Evolutionary conservation across 805 yeast species (phyloP).

Genomic region (Blastobotrys peoriensis): DNA sequence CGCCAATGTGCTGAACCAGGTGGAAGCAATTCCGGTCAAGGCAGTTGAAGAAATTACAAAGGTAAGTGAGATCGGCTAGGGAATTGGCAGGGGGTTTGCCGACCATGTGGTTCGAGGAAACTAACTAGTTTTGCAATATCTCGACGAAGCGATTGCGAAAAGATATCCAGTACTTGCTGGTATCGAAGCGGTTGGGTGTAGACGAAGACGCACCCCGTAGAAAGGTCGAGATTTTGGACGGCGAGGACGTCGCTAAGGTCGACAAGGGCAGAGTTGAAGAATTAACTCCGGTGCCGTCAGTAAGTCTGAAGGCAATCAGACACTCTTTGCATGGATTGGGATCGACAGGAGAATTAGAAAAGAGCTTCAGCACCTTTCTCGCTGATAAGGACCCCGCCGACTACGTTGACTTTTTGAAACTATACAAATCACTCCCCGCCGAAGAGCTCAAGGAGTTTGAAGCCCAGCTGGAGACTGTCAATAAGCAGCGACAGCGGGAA

Average conservation of each 20-base stretch:
- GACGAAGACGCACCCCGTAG: background rate
- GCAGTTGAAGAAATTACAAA: conserved; percentile 33
- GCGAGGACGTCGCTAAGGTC: conserved; percentile 27
- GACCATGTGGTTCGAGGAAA: no score
- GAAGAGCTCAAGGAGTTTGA: conserved; percentile 49
- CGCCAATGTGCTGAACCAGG: conserved; percentile 37
- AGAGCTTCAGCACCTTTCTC: conserved; percentile 28
- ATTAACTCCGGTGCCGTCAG: conserved; percentile 63
- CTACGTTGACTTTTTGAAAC: conserved; percentile 57
- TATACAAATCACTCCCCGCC: conserved; percentile 50
- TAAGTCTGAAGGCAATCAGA: conserved; percentile 72
- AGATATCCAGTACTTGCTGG: background rate
- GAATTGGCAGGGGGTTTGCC: background rate
- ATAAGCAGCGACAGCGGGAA: conserved; percentile 67
- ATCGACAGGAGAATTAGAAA: conserved; percentile 23
- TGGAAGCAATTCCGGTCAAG: conserved; percentile 49
- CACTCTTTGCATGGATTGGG: conserved; percentile 57
- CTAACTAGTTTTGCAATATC: conserved; percentile 1
- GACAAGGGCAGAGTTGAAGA: conserved; percentile 49
- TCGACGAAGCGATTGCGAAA: background rate
- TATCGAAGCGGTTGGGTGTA: background rate
- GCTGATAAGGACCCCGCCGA: conserved; percentile 31
- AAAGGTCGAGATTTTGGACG: no score
- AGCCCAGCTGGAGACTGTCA: conserved; percentile 58
- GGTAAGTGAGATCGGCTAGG: conserved; percentile 23